Conservation (phyloP, 2,329 filamentous ascomycete genomes). For the Paecilomyces niveus region DNA sequence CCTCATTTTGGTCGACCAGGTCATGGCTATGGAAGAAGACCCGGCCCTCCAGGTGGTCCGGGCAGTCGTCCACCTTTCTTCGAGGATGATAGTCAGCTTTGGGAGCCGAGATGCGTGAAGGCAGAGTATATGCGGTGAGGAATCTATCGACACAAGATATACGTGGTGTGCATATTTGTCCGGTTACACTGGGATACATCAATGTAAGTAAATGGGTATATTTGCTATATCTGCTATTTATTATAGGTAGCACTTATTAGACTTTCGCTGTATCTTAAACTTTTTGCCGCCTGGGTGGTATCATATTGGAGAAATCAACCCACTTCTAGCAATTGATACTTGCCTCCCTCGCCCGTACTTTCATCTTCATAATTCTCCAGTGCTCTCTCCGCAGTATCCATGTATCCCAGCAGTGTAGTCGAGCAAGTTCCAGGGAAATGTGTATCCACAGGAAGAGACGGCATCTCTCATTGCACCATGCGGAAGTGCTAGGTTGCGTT, state of each 20-base stretch:
- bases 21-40: background rate
- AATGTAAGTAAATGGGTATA: background rate
- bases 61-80: constrained; percentile 3
- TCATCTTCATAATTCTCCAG: constrained; percentile 45
- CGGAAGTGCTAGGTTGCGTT: constrained; percentile 83
- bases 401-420: constrained; percentile 76
- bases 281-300: background rate
- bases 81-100: constrained; percentile 15
- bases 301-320: constrained; percentile 15
- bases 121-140: background rate
- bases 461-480: constrained; percentile 82
- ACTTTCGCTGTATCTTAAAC: background rate
- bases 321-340: constrained; percentile 31
- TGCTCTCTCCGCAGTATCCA: constrained; percentile 71
- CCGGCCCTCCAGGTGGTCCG: background rate
- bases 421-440: constrained; percentile 87
- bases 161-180: too few relatives aligned
- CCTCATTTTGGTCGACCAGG: background rate
- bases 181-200: too few relatives aligned
- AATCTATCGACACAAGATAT: too few relatives aligned
- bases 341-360: constrained; percentile 23
- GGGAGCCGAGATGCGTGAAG: constrained; percentile 21
- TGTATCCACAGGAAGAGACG: constrained; percentile 82
- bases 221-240: background rate
- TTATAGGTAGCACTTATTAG: background rate